Evolutionary conservation across 2,329 filamentous ascomycete genomes (phyloP), one percentile per base, ranked within the genome.

Genomic region (Aspergillus hiratsukae): DNA sequence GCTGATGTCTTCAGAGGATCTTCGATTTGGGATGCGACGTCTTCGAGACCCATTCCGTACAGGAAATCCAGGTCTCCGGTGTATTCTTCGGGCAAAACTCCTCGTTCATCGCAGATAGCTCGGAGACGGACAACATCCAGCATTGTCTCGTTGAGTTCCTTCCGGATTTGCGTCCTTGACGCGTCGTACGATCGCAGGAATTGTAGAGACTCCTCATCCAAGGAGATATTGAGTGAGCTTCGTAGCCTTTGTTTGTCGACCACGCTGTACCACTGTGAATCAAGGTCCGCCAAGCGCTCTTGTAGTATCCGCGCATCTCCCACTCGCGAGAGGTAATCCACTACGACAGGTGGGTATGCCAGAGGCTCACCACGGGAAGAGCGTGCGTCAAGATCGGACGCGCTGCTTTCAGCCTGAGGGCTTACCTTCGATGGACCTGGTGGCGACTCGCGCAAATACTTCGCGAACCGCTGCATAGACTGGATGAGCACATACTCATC

Each of bases 141-240:
- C 29, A 64, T 58, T 4, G 59, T 55, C 35, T 57, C 41, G 19
- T 61, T 56, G n/a, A 70, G 48, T 27, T 70, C 64, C 3, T 57
- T 49, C 50, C 64, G 61, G 2, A 66, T 59, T 9, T 62, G 56
- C 2, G 29, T 46, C 40, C 61, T 61, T 48, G 64, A 53, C 7
- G 62, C 54, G 11, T 65, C 61, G 50, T 66, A 72, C 3, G 55
- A 57, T 6, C 25, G 55, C 1, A 72, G 54, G 37, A 71, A 67
- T 14, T 63, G 57, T 25, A 62, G 51, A 1, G 64, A 66, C 11
- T 63, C 61, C 11, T 62, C 54, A 19, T 66, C 64, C n/a, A 69
- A 53, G 0, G 59, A 37, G 3, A 63, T 48, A 17, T 58, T 51
- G 8, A 62, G 29, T 0, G 54, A 49, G 17, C 52, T 27, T 23